phyloP scores from a whole-genome alignment of 352 stramenopile genomes.

The Phytopythium kandeliae region DNA sequence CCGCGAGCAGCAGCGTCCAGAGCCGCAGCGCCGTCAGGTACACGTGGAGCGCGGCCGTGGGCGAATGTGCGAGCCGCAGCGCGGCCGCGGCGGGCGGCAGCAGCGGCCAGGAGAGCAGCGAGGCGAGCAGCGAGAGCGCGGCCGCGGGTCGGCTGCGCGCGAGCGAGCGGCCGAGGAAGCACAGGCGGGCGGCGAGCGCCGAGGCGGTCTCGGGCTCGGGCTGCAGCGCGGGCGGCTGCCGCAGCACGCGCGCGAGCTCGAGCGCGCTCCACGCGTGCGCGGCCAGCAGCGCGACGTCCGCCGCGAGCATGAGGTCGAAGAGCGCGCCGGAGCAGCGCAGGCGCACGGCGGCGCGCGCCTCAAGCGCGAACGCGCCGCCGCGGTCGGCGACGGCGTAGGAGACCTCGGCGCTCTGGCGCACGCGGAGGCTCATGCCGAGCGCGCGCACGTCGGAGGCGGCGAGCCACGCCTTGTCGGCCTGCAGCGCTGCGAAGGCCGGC shows the following conservation, averaged over 20 bases:
- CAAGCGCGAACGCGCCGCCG: too few relatives aligned
- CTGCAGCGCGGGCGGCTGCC: conserved; percentile 16
- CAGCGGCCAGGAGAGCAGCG: conserved; percentile 43
- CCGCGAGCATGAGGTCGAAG: conserved; percentile 36
- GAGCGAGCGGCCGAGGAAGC: conserved; percentile 30
- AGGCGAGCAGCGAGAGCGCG: conserved; percentile 26
- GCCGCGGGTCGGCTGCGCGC: conserved; percentile 29
- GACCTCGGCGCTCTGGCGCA: conserved; percentile 23
- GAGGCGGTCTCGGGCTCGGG: conserved; percentile 12
- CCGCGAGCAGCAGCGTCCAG: conserved; percentile 28
- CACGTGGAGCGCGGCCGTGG: conserved; percentile 17
- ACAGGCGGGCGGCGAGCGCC: conserved; percentile 23
- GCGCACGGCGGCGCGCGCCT: too few relatives aligned
- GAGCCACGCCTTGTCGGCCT: conserved; percentile 24
- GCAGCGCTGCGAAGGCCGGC: conserved; percentile 12
- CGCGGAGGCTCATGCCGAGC: conserved; percentile 27
- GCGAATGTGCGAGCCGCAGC: too few relatives aligned
- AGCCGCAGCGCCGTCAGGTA: conserved; percentile 29
- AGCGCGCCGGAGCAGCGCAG: conserved; percentile 36
- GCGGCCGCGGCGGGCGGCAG: conserved; percentile 19
- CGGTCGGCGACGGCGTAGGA: too few relatives aligned
- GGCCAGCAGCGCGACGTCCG: conserved; percentile 31
- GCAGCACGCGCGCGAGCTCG: conserved; percentile 26
- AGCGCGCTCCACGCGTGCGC: conserved; percentile 20
- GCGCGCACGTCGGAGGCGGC: conserved; percentile 15